Percentiles rank a stretch among this genome's conserved stretches.
Conservation (phyloP, 306 rosid species). For the Hylodesmum podocarpum region DNA sequence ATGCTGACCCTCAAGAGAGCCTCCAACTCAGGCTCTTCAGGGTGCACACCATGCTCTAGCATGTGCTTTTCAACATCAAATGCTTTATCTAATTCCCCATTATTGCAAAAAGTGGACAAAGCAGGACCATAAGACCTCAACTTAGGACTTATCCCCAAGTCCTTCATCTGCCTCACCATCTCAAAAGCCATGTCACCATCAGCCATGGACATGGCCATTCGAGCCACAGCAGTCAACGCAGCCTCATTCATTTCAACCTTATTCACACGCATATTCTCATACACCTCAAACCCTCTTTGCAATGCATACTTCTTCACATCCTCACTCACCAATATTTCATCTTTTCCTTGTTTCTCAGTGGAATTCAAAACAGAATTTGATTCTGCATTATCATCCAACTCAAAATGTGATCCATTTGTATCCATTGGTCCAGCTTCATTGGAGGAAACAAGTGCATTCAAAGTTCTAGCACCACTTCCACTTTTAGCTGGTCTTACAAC, state of each 20-base stretch:
- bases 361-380: not conserved
- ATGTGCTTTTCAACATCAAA: constrained; percentile 84
- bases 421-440: constrained; percentile 8
- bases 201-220: constrained; percentile 93
- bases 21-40: constrained; percentile 89
- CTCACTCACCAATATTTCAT: constrained; percentile 54
- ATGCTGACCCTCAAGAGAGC: constrained; percentile 70
- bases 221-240: constrained; percentile 87
- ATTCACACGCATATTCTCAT: constrained; percentile 61
- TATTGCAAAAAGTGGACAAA: constrained; percentile 59
- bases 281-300: constrained; percentile 72
- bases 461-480: constrained; percentile 59
- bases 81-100: constrained; percentile 74
- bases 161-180: constrained; percentile 86
- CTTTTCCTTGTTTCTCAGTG: not conserved
- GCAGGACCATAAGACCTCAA: constrained; percentile 90
- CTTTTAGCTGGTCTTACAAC: constrained; percentile 84
- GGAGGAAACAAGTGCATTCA: constrained; percentile 38
- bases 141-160: constrained; percentile 72
- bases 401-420: constrained; percentile 1
- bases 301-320: constrained; percentile 73
- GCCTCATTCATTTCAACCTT: constrained; percentile 80
- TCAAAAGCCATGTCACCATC: constrained; percentile 90
- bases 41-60: constrained; percentile 78
- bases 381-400: not conserved